Evolutionary conservation across 371 early-diverging fungal species (phyloP).

Genomic region (Syncephalis plumigaleata): DNA sequence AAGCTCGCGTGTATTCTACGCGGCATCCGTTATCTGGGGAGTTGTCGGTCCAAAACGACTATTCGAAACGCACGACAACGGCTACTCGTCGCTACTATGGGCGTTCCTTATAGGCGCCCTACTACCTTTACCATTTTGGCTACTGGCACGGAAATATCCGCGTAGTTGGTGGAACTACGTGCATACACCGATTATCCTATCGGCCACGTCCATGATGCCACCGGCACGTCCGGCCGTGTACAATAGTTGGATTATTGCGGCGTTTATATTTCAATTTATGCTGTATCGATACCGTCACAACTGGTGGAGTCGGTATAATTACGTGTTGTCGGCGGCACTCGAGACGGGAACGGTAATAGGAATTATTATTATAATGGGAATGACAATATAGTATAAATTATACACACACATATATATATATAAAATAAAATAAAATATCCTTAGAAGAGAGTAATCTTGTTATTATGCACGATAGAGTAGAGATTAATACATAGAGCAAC

Average conservation of each 20-base stretch:
- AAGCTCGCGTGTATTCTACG: conserved; percentile 15
- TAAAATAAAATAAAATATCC: no score
- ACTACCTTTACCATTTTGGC: conserved; percentile 29
- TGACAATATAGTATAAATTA: no score
- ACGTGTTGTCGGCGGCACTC: neutral
- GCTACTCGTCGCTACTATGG: conserved; percentile 36
- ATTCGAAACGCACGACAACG: conserved; percentile 30
- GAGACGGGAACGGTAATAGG: conserved; percentile 1
- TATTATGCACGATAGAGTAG: no score
- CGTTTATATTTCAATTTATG: conserved; percentile 42
- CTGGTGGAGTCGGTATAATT: conserved; percentile 52
- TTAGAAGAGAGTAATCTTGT: no score
- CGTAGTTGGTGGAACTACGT: conserved; percentile 9
- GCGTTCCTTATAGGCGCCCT: conserved; percentile 32
- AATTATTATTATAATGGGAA: no score
- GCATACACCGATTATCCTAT: conserved; percentile 17
- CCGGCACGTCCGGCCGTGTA: conserved; percentile 6
- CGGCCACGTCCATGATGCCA: conserved; percentile 19
- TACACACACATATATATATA: no score
- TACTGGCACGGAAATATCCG: conserved; percentile 15
- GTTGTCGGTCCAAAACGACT: conserved; percentile 52
- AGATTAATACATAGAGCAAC: no score
- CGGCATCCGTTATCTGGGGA: conserved; percentile 38
- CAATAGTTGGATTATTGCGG: conserved; percentile 10
- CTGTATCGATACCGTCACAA: conserved; percentile 25